Evolutionary conservation across 1,284 basidiomycete species (phyloP).

Genomic region (Trichosporon ovoides): DNA sequence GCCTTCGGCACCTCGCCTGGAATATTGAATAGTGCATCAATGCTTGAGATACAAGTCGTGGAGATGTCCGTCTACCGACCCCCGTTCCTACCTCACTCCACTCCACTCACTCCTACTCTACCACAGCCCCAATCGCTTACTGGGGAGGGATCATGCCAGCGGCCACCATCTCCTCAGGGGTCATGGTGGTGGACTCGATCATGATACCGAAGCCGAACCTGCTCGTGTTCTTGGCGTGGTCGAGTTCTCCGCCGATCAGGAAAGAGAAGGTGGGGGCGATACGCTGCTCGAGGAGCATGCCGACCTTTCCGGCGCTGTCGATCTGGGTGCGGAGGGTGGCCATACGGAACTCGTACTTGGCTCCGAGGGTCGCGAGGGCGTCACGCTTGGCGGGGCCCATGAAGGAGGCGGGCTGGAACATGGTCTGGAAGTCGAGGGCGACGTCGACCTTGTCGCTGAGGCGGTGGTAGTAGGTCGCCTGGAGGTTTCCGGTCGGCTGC

Average conservation of each 20-base stretch:
- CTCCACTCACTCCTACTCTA: not conserved
- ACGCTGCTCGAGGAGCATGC: constrained; percentile 89
- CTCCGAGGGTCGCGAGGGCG: constrained; percentile 85
- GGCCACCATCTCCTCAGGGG: constrained; percentile 48
- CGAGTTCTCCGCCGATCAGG: constrained; percentile 92
- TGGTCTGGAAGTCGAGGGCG: constrained; percentile 83
- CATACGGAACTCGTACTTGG: constrained; percentile 94
- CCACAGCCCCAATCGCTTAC: too few relatives aligned
- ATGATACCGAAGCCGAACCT: constrained; percentile 95
- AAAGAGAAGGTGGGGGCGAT: constrained; percentile 94
- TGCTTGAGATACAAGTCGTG: constrained; percentile 32
- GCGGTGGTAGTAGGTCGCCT: constrained; percentile 95
- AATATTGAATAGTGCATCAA: constrained; percentile 31
- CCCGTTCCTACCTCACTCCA: constrained; percentile 4
- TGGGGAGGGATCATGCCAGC: constrained; percentile 44
- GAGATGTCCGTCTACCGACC: constrained; percentile 8
- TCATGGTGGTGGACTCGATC: constrained; percentile 63
- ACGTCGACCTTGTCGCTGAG: constrained; percentile 96
- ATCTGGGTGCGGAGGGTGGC: constrained; percentile 88
- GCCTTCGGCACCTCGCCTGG: too few relatives aligned
- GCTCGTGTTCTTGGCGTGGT: constrained; percentile 93
- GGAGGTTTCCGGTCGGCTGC: constrained; percentile 75
- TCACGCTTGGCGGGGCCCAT: constrained; percentile 65
- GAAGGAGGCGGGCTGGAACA: constrained; percentile 60
- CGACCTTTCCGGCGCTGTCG: constrained; percentile 88